Base-by-base conservation (phyloP, 129 eudicot genomes). In the Cynara cardunculus region DNA sequence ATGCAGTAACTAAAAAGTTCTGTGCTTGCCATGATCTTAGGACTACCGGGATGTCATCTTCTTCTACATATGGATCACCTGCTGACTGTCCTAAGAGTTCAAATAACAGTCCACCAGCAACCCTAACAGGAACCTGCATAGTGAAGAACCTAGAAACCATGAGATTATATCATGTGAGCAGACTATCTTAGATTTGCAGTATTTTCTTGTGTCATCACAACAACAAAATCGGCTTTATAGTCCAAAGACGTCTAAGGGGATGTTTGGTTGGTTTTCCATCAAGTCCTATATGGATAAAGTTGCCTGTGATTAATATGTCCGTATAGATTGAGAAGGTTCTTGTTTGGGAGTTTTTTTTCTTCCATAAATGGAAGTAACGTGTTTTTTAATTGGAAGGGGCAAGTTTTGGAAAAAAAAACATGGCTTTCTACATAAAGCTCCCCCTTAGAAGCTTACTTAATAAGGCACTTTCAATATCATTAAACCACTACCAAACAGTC, bases 1-100 rank as follows among this genome's bases (percentile, higher is more conserved):
- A 71, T 19, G 90, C 78, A 61, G 93, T 91, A 35, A 91, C 80
- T 79, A 91, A 41, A 27, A 87, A 91, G 78, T 91, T 91, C 24
- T 89, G 96, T 13, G 93, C 90, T 82, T 91, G 93, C 93, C 93
- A 91, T 11, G 96, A 89, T 26, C 96, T 78, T 35, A 91, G 22
- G 34, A 91, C 96, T 31, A 89, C 87, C 0, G 93, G 96, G 74
- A 91, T 87, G 31, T 91, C 97, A 76, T 91, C 91, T 86, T 91
- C 96, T 69, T 89, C 90, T 46, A 75, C 82, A 86, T 31, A 73
- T 27, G 97, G 97, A 82, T 91, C 97, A 25, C 97, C 93, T 14
- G 87, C 93, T 21, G 97, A 91, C 84, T 87, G 97, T 26, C 93
- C 93, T 44, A 89, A 78, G 3, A 89, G 93, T 71, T 89, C 93